A percentile compares a stretch with the other conserved stretches of the same genome.
phyloP scores from a whole-genome alignment of 805 yeast species.

The Dipodascopsis tothii region DNA sequence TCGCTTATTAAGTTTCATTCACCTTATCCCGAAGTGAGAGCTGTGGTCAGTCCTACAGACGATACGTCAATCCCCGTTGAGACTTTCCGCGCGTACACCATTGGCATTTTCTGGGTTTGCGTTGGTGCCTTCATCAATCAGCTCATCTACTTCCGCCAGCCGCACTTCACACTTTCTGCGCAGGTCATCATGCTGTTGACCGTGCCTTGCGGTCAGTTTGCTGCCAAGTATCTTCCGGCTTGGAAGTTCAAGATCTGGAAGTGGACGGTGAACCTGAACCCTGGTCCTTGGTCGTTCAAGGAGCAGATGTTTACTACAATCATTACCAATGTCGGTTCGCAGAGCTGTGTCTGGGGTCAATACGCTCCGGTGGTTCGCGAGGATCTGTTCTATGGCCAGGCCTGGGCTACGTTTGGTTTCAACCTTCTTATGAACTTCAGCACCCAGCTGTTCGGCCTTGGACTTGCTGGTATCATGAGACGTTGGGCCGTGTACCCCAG shows the following conservation, averaged over 20 bases:
- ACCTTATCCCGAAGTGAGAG: conserved; percentile 52
- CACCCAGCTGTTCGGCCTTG: conserved; percentile 58
- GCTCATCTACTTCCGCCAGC: conserved; percentile 50
- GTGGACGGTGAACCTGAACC: conserved; percentile 41
- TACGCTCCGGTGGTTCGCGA: conserved; percentile 18
- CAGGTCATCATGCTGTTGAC: conserved; percentile 53
- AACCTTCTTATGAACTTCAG: conserved; percentile 47
- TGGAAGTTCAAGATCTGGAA: conserved; percentile 38
- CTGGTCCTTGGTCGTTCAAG: conserved; percentile 58
- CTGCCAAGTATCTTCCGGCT: conserved; percentile 41
- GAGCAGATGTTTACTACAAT: conserved; percentile 59
- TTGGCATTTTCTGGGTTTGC: conserved; percentile 46
- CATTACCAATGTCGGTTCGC: conserved; percentile 24
- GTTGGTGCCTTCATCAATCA: conserved; percentile 52
- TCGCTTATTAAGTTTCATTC: conserved; percentile 39
- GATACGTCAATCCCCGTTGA: conserved; percentile 43
- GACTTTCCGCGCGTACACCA: conserved; percentile 47
- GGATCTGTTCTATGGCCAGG: conserved; percentile 30
- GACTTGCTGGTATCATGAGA: conserved; percentile 59
- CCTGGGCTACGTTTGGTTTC: conserved; percentile 40
- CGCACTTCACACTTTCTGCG: conserved; percentile 44
- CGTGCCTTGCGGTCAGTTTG: conserved; percentile 48
- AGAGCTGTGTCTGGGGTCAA: conserved; percentile 19
- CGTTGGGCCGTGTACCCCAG: conserved; percentile 53
- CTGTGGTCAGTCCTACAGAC: conserved; percentile 30